Percentiles rank a stretch among this genome's conserved stretches.
phyloP scores from a whole-genome alignment of 2,329 filamentous ascomycete genomes.

The Helicocarpus griseus region DNA sequence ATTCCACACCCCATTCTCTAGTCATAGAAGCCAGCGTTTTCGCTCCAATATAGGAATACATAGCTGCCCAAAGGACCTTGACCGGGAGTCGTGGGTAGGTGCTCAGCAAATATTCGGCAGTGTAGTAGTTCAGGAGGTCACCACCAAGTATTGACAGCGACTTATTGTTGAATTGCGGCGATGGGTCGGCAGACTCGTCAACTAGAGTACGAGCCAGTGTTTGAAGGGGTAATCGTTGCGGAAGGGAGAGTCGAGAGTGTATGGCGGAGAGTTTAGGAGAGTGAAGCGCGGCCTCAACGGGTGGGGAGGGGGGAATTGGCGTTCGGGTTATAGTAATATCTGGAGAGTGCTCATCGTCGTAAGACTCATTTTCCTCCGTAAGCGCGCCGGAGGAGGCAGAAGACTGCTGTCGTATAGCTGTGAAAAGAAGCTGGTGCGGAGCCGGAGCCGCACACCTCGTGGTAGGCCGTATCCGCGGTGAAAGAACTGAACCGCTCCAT shows the following conservation, averaged over 20 bases:
- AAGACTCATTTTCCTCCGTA: constrained; percentile 18
- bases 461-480: constrained; percentile 36
- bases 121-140: constrained; percentile 79
- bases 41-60: constrained; percentile 73
- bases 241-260: constrained; percentile 77
- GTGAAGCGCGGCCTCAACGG: constrained; percentile 52
- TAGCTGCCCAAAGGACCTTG: constrained; percentile 73
- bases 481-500: constrained; percentile 43
- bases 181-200: constrained; percentile 71
- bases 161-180: constrained; percentile 77
- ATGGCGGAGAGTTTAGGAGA: constrained; percentile 90
- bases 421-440: constrained; percentile 14
- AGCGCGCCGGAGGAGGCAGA: constrained; percentile 25
- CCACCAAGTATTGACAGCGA: constrained; percentile 72
- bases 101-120: constrained; percentile 76
- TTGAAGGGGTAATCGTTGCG: constrained; percentile 70
- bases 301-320: constrained; percentile 57
- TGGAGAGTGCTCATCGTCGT: constrained; percentile 18
- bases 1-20: constrained; percentile 83
- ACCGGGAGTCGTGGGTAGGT: constrained; percentile 86
- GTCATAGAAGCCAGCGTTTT: constrained; percentile 64
- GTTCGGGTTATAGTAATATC: constrained; percentile 21
- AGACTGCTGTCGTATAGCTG: constrained; percentile 32
- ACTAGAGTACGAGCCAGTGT: constrained; percentile 80
- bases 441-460: constrained; percentile 11